These are phyloP conservation scores for Botrytis deweyae DNA, from an alignment of 2,329 filamentous ascomycete species.

Conservation along the genomic window DNA sequence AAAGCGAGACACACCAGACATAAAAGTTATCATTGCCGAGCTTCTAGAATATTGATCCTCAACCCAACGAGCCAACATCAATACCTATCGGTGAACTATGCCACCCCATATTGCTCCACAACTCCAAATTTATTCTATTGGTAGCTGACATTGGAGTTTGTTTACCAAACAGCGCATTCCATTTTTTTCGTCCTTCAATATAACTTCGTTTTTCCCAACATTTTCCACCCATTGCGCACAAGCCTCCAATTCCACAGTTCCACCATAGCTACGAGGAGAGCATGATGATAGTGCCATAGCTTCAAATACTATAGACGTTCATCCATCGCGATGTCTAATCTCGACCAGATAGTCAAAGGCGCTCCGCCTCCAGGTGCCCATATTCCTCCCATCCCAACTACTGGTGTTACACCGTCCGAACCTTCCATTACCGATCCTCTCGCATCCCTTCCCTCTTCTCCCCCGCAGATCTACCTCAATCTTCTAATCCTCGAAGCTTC, in stretches of 20 bases:
- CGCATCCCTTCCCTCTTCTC: slow-evolving; percentile 41
- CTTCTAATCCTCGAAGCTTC: slow-evolving; percentile 95
- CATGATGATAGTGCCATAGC: slow-evolving; percentile 29
- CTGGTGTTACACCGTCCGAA: slow-evolving; percentile 41
- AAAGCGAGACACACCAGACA: background rate
- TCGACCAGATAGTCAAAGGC: slow-evolving; percentile 89
- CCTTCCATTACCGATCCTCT: slow-evolving; percentile 38
- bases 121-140: slow-evolving; percentile 11
- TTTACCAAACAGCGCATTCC: background rate
- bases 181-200: background rate
- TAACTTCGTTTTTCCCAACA: background rate
- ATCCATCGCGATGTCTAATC: slow-evolving; percentile 36
- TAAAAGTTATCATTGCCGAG: slow-evolving; percentile 6
- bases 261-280: slow-evolving; percentile 7
- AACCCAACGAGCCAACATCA: background rate
- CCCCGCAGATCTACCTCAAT: slow-evolving; percentile 80
- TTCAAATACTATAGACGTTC: slow-evolving; percentile 12
- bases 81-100: slow-evolving; percentile 12
- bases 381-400: slow-evolving; percentile 39
- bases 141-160: background rate
- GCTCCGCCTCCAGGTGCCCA: slow-evolving; percentile 63
- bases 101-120: slow-evolving; percentile 16
- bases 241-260: background rate
- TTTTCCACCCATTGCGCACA: background rate
- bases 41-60: slow-evolving; percentile 9